Evolutionary conservation across 805 yeast genomes (phyloP), one percentile per base, ranked within the genome.

Genomic region (Monosporozyma yasuniensis): DNA sequence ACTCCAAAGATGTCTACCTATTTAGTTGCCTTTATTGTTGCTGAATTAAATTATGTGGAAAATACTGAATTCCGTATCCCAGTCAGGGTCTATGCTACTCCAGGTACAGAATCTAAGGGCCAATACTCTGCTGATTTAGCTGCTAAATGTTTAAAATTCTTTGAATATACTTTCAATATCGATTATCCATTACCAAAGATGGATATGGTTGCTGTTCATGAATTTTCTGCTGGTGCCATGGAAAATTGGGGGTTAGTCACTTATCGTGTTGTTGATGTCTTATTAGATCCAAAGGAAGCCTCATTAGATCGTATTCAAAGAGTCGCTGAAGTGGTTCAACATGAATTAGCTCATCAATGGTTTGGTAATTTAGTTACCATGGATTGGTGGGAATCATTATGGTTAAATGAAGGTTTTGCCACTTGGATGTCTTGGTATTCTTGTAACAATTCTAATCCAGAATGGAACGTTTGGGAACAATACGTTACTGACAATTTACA

Each of bases 351-450:
- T 10, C 96, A 87, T 67, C 93, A 87, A 64, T 87, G 95, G 95
- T 87, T 87, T 61, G 95, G 96, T 50, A 83, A 87, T 66, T 75
- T 84, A 58, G 91, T 86, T 53, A 87, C 95, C 44, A 87, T 87
- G 95, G 81, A 84, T 60, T 87, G 95, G 93, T 87, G 96, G 96
- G 87, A 87, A 59, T 93, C 85, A 59, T 73, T 87, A 56, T 87
- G 95, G 95, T 77, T 87, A 53, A 87, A 87, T 62, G 95, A 87
- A 69, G 93, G 95, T 12, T 87, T 87, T 69, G 96, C 95, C 16
- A 87, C 96, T 25, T 87, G 87, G 82, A 84, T 84, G 62, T 56
- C 60, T 9, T 54, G 58, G 52, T 54, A 56, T 48, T 82, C 89
- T 16, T 83, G 83, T 48, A 82, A 84, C 61, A 66, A 75, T 55